phyloP scores from a whole-genome alignment of 352 stramenopile genomes.

The Globisporangium radiosum region DNA sequence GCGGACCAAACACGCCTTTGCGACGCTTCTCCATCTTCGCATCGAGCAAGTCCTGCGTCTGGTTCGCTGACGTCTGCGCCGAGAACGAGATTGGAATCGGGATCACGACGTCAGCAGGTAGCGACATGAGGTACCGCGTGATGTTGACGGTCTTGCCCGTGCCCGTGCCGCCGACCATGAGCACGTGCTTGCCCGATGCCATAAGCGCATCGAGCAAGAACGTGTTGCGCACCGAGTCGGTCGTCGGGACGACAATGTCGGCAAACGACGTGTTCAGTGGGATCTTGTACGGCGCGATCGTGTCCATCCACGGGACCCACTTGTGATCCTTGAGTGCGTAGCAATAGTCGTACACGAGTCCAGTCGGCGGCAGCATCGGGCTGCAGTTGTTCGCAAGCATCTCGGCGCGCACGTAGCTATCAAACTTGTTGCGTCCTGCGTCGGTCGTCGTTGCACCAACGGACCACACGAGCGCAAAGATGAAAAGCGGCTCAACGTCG shows the following conservation, averaged over 20 bases:
- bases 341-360: slow-evolving; percentile 89
- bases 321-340: slow-evolving; percentile 85
- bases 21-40: slow-evolving; percentile 91
- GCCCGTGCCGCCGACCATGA: slow-evolving; percentile 92
- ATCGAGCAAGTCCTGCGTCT: slow-evolving; percentile 91
- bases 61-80: slow-evolving; percentile 88
- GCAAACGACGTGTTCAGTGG: slow-evolving; percentile 67
- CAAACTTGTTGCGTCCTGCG: slow-evolving; percentile 76
- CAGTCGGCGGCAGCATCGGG: slow-evolving; percentile 43
- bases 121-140: slow-evolving; percentile 77
- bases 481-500: slow-evolving; percentile 84
- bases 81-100: slow-evolving; percentile 91
- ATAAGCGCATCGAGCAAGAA: slow-evolving; percentile 87
- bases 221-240: slow-evolving; percentile 91
- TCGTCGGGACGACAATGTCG: slow-evolving; percentile 92
- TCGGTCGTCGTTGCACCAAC: slow-evolving; percentile 89
- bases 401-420: slow-evolving; percentile 84
- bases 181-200: slow-evolving; percentile 83
- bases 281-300: slow-evolving; percentile 77
- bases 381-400: slow-evolving; percentile 68
- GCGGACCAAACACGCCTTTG: slow-evolving; percentile 90
- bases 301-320: slow-evolving; percentile 94
- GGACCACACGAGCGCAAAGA: slow-evolving; percentile 92
- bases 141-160: slow-evolving; percentile 96
- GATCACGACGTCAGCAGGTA: slow-evolving; percentile 84